Percentiles rank a stretch among this genome's conserved stretches.
Conservation (phyloP, 2,329 filamentous ascomycete species). For the Cadophora luteo-olivacea region DNA sequence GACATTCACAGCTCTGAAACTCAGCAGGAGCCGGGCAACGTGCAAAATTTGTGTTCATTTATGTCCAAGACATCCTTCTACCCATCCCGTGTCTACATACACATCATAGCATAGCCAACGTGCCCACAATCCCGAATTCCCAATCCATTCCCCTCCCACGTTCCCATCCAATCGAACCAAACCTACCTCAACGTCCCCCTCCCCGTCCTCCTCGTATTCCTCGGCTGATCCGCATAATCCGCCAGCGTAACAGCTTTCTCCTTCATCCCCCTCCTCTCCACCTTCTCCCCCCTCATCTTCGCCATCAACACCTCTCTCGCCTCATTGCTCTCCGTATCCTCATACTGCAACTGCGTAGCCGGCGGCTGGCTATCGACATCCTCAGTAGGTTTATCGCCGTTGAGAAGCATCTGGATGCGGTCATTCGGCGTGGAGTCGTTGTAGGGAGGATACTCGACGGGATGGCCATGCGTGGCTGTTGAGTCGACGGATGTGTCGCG, state of each 20-base stretch:
- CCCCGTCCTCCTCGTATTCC: conserved; percentile 21
- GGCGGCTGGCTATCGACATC: conserved; percentile 36
- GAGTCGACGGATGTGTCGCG: conserved; percentile 49
- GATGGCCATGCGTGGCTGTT: conserved; percentile 40
- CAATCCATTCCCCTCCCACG: background rate
- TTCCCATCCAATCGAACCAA: background rate
- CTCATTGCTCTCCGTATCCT: conserved; percentile 43
- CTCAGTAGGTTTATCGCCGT: conserved; percentile 29
- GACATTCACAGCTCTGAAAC: background rate
- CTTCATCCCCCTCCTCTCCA: conserved; percentile 34
- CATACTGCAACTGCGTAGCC: conserved; percentile 43
- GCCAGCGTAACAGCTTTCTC: conserved; percentile 27
- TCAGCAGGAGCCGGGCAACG: background rate
- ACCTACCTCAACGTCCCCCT: background rate
- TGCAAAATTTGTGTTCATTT: background rate
- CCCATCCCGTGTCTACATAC: background rate
- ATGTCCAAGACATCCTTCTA: conserved; percentile 3
- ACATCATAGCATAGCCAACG: conserved; percentile 5
- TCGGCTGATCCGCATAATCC: conserved; percentile 18
- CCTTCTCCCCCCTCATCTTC: conserved; percentile 42
- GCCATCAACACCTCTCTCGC: conserved; percentile 41
- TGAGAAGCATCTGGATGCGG: conserved; percentile 37
- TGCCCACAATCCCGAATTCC: background rate
- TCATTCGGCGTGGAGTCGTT: conserved; percentile 31
- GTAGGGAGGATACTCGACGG: conserved; percentile 38